Percentiles rank a stretch among this genome's conserved stretches.
phyloP scores from a whole-genome alignment of 176 grass and related monocot genomes.

The Phoenix roebelenii region DNA sequence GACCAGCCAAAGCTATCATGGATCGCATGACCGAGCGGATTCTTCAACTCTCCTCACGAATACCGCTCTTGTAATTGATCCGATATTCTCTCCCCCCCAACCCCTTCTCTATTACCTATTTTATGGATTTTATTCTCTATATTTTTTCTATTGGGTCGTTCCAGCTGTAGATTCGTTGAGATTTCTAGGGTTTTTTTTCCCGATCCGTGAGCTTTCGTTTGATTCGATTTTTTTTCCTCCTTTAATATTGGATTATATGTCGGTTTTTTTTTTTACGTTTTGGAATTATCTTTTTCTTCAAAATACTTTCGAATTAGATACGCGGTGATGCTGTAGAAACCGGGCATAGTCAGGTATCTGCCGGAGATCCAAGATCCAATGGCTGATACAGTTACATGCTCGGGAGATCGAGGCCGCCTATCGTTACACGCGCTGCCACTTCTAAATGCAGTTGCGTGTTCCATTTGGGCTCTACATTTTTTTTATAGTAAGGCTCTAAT shows the following conservation, averaged over 20 bases:
- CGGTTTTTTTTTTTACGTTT: too few species aligned
- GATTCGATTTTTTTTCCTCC: too few species aligned
- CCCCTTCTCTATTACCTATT: too few species aligned
- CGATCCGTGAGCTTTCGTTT: too few species aligned
- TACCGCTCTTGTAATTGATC: not conserved
- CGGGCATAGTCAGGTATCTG: not conserved
- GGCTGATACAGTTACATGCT: slow-evolving; percentile 6
- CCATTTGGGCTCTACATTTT: not conserved
- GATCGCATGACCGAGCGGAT: not conserved
- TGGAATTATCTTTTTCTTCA: too few species aligned
- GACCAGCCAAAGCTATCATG: not conserved
- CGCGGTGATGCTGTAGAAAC: not conserved
- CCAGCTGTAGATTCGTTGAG: too few species aligned
- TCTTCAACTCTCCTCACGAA: not conserved
- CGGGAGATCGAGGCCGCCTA: not conserved
- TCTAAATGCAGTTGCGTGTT: not conserved
- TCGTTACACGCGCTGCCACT: not conserved
- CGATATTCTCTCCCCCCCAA: not conserved
- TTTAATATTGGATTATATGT: too few species aligned
- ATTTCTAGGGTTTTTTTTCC: too few species aligned
- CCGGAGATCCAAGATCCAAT: not conserved
- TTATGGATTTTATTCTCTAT: too few species aligned
- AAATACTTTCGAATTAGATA: too few species aligned
- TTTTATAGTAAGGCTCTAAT: too few species aligned
- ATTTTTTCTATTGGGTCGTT: too few species aligned